These are phyloP conservation scores for Diutina ranongensis DNA, from an alignment of 1,139 yeast genomes.

Conservation along the genomic window DNA sequence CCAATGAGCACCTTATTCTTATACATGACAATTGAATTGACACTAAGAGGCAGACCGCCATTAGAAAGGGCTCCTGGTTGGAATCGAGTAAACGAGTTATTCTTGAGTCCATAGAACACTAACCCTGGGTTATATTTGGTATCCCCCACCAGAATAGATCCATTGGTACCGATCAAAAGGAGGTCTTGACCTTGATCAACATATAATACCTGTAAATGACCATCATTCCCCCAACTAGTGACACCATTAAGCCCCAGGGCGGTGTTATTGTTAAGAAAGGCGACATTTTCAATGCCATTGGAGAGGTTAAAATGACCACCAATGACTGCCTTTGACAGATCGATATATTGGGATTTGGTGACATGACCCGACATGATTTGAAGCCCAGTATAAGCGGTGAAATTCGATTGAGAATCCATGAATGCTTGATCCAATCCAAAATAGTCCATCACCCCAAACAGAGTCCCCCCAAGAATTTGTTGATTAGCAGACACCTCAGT, in stretches of 20 bases:
- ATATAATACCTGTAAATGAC: slow-evolving; percentile 30
- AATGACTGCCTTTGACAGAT: slow-evolving; percentile 36
- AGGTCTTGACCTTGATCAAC: slow-evolving; percentile 24
- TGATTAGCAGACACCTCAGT: slow-evolving; percentile 9
- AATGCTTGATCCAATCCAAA: slow-evolving; percentile 22
- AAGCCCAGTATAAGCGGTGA: slow-evolving; percentile 15
- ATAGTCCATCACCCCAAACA: slow-evolving; percentile 27
- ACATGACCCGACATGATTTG: slow-evolving; percentile 30
- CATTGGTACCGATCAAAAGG: slow-evolving; percentile 41
- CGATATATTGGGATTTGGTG: slow-evolving; percentile 27
- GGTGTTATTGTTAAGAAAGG: slow-evolving; percentile 9
- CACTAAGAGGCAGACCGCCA: slow-evolving; percentile 19
- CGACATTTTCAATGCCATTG: slow-evolving; percentile 9
- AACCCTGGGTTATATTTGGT: slow-evolving; percentile 31
- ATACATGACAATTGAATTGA: slow-evolving; percentile 43
- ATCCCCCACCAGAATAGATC: slow-evolving; percentile 21
- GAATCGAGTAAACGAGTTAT: slow-evolving; percentile 22
- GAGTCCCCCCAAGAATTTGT: slow-evolving; percentile 29
- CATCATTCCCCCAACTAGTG: slow-evolving; percentile 26
- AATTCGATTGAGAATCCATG: slow-evolving; percentile 11
- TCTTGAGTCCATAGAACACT: slow-evolving; percentile 37
- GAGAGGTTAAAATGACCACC: slow-evolving; percentile 33
- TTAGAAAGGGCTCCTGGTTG: slow-evolving; percentile 38
- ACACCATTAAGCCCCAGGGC: slow-evolving; percentile 16
- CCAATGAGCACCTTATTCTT: slow-evolving; percentile 56